Conservation (phyloP, 805 yeast genomes). For the Danielia oregonensis region DNA sequence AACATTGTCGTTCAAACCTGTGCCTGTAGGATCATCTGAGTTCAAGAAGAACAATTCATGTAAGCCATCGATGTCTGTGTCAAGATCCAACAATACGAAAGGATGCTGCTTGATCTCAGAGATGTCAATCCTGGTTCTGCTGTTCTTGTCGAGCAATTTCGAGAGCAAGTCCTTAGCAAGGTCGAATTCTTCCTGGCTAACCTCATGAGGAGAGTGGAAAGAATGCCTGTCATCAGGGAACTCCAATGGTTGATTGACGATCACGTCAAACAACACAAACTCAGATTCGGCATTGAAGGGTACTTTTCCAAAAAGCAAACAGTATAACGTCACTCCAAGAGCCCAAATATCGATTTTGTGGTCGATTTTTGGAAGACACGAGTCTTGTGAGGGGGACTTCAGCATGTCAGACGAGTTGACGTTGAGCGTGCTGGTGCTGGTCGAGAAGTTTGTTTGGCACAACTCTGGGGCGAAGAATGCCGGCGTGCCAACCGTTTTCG, state of each 20-base stretch:
- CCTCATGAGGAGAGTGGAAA: constrained; percentile 38
- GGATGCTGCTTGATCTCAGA: constrained; percentile 73
- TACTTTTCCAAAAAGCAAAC: constrained; percentile 79
- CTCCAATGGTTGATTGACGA: constrained; percentile 55
- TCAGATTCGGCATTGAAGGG: constrained; percentile 90
- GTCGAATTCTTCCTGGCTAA: constrained; percentile 40
- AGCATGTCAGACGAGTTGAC: constrained; percentile 18
- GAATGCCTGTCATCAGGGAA: constrained; percentile 46
- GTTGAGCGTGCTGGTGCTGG: constrained; percentile 3
- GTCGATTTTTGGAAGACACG: constrained; percentile 51
- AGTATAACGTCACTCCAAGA: constrained; percentile 84
- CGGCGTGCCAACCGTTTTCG: constrained; percentile 97
- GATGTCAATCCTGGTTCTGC: constrained; percentile 63
- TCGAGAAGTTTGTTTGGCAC: constrained; percentile 55
- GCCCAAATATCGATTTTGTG: constrained; percentile 97
- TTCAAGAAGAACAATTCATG: constrained; percentile 36
- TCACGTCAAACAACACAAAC: constrained; percentile 79
- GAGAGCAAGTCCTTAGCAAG: constrained; percentile 56
- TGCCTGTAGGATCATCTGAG: constrained; percentile 1
- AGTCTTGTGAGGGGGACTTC: constrained; percentile 4
- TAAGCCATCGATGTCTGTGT: constrained; percentile 30
- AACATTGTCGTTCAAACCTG: constrained; percentile 11
- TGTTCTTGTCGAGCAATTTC: constrained; percentile 66
- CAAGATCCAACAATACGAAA: constrained; percentile 47
- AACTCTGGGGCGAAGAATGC: constrained; percentile 89